Conservation (phyloP, 768 basidiomycete species). For the Termitomyces sp. region DNA sequence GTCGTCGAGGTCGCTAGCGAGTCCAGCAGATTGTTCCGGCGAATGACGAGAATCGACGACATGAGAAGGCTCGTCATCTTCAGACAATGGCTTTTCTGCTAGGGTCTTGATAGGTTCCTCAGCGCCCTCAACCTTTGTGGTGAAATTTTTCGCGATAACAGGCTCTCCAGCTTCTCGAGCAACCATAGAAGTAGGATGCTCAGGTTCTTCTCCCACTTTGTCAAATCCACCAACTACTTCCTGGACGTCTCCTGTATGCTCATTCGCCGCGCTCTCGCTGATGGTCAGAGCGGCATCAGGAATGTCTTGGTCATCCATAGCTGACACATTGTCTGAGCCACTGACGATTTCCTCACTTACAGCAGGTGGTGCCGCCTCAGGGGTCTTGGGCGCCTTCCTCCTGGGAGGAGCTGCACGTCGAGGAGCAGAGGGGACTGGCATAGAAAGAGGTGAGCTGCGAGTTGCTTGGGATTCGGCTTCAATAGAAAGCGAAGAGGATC, state of each 20-base stretch:
- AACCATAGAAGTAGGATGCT: not conserved
- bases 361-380: conserved; percentile 16
- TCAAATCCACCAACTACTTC: conserved; percentile 14
- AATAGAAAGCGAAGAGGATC: conserved; percentile 18
- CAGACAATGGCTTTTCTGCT: not conserved
- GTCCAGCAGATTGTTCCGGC: not conserved
- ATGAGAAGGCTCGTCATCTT: not conserved
- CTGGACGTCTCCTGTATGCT: conserved; percentile 8
- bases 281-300: conserved; percentile 14
- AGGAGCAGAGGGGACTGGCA: conserved; percentile 74
- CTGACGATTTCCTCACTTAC: conserved; percentile 10
- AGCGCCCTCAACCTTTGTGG: not conserved
- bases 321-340: conserved; percentile 5
- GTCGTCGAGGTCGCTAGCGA: not conserved
- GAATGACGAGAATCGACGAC: not conserved
- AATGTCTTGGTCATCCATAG: not conserved
- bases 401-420: conserved; percentile 74
- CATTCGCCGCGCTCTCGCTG: conserved; percentile 3
- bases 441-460: conserved; percentile 41
- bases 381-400: conserved; percentile 53
- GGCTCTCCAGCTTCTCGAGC: not conserved
- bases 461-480: conserved; percentile 26
- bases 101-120: not conserved
- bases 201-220: not conserved
- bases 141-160: not conserved